Percentiles rank a stretch among this genome's conserved stretches.
Conservation (phyloP, 169 alveolate genomes). For the Amoebophrya sp. region DNA sequence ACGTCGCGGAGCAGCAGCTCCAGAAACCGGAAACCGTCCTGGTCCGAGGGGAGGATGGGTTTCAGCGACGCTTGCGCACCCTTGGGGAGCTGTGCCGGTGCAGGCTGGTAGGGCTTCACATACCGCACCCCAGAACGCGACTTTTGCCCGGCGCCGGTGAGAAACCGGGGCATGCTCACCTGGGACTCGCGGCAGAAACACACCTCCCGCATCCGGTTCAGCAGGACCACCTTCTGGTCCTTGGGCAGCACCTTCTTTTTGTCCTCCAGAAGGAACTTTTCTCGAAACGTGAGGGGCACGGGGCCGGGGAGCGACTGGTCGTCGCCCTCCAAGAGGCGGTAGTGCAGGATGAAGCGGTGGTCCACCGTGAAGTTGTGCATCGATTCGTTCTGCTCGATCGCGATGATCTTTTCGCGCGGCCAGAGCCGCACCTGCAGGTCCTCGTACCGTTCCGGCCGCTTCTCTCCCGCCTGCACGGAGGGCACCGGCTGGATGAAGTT, state of each 20-base stretch:
- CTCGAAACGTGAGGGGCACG: background rate
- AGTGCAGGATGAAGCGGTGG: background rate
- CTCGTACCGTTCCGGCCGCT: background rate
- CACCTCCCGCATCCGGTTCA: conserved; percentile 16
- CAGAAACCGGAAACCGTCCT: conserved; percentile 5
- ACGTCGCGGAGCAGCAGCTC: background rate
- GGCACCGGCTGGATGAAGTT: background rate
- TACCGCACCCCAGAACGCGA: conserved; percentile 9
- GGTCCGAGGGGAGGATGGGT: background rate
- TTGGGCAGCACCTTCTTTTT: background rate
- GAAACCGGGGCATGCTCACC: background rate
- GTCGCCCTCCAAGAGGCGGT: background rate
- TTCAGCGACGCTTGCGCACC: background rate
- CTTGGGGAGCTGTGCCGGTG: background rate
- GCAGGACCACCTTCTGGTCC: background rate
- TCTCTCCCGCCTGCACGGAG: background rate
- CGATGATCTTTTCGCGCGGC: background rate
- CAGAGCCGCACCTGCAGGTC: background rate
- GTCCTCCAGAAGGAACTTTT: background rate
- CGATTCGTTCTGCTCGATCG: background rate
- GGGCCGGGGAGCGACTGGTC: background rate
- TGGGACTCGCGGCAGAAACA: conserved; percentile 15
- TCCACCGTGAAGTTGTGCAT: background rate
- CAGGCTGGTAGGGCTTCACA: background rate
- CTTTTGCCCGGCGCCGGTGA: background rate